A percentile compares a stretch with the other conserved stretches of the same genome.
These are phyloP conservation scores for Phytophthora uliginosa DNA, from an alignment of 352 stramenopile species.

Conservation along the genomic window DNA sequence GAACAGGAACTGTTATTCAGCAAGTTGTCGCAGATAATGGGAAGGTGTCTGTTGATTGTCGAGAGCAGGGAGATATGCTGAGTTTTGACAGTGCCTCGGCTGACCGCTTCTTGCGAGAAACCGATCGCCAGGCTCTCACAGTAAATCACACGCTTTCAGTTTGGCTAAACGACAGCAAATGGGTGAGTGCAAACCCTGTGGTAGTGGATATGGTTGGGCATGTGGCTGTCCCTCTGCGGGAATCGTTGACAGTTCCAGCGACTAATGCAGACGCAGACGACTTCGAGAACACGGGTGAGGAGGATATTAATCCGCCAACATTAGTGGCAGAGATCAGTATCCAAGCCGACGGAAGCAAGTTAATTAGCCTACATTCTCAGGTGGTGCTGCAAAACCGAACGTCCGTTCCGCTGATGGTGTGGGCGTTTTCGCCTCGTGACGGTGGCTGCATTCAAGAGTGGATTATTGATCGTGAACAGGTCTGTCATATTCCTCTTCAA, in stretches of 20 bases:
- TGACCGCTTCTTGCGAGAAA: conserved; percentile 80
- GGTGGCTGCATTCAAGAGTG: conserved; percentile 81
- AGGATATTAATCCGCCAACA: conserved; percentile 75
- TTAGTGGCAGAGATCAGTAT: conserved; percentile 90
- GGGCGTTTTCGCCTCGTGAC: conserved; percentile 88
- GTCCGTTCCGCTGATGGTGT: conserved; percentile 89
- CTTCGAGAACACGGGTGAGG: conserved; percentile 46
- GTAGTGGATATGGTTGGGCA: conserved; percentile 91
- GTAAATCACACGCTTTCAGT: conserved; percentile 92
- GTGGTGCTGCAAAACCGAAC: conserved; percentile 90
- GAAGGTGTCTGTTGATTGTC: conserved; percentile 87
- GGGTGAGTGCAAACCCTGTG: conserved; percentile 88
- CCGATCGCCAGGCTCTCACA: conserved; percentile 77
- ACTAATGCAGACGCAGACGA: conserved; percentile 41
- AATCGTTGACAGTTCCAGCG: conserved; percentile 37
- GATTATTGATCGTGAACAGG: conserved; percentile 87
- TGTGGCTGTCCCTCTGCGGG: conserved; percentile 81
- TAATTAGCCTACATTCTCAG: conserved; percentile 91
- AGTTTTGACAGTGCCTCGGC: conserved; percentile 87
- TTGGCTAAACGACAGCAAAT: conserved; percentile 89
- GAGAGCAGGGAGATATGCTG: conserved; percentile 88
- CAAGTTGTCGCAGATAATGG: conserved; percentile 72
- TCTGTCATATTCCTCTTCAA: conserved; percentile 85
- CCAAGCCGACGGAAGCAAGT: conserved; percentile 89
- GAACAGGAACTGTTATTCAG: conserved; percentile 83